Evolutionary conservation across 2,329 filamentous ascomycete genomes (phyloP), one percentile per base, ranked within the genome.

Genomic region (Ophiostoma pallidulum): DNA sequence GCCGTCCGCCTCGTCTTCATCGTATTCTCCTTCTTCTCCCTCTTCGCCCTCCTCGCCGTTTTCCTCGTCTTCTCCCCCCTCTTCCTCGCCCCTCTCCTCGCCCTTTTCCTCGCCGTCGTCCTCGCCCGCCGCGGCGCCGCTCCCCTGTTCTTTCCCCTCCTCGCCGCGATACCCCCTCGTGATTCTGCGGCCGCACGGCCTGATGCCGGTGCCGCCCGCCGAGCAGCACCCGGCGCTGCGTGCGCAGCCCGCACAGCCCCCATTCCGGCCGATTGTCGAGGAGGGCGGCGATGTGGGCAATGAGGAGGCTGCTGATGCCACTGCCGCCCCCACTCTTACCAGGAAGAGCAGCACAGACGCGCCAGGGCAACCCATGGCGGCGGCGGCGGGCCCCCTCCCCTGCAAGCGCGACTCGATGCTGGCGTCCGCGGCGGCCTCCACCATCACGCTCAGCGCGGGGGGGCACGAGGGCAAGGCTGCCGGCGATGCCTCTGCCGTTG

Each of bases 201-300:
- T 68, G 33, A n/a, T n/a, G n/a, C 19, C 44, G 8, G 40, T 48
- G 4, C 70, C 70, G 35, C 72, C 72, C 10, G 62, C 63, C 2
- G 73, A 77, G 58, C 66, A 75, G 58, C 75, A 78, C 54, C 74
- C 74, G 18, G 70, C 74, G 14, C 66, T 78, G 46, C 68, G 75
- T 49, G 60, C 57, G 33, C n/a, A n/a, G n/a, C n/a, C n/a, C n/a
- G n/a, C n/a, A n/a, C n/a, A n/a, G n/a, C 63, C 64, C 36, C 55
- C 57, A 37, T 53, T 52, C 19, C 56, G 58, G 28, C 58, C 60
- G 12, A 57, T 61, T 20, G 46, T 40, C 8, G 49, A 53, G 19
- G 66, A 66, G 41, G 66, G 70, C 46, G 45, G 29, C 41, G 56
- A 50, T n/a, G 35, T 48, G 14, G 50, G 49, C 18, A 47, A 47